phyloP scores from a whole-genome alignment of 129 eudicot species.

The Helianthus tuberosus region DNA sequence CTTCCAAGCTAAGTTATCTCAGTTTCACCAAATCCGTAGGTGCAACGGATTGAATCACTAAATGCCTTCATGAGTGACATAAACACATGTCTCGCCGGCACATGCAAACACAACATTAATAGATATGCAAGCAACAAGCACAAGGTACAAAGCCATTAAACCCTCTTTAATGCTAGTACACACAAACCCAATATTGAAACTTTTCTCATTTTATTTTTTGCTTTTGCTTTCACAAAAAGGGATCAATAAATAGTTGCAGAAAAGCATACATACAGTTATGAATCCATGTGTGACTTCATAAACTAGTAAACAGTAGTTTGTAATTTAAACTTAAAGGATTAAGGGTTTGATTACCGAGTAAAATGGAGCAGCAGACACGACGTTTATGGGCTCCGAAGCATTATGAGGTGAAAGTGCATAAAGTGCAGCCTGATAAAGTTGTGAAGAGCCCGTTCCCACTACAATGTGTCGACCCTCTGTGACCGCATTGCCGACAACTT shows the following conservation, averaged over 20 bases:
- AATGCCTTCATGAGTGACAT: constrained; percentile 13
- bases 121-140: background rate
- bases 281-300: constrained; percentile 21
- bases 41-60: background rate
- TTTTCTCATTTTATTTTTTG: constrained; percentile 4
- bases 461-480: constrained; percentile 70
- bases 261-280: constrained; percentile 10
- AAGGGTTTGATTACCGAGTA: constrained; percentile 59
- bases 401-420: constrained; percentile 65
- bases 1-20: constrained; percentile 17
- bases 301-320: background rate
- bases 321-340: background rate
- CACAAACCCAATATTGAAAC: constrained; percentile 13
- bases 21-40: constrained; percentile 1
- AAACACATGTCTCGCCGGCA: constrained; percentile 26
- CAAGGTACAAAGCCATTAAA: constrained; percentile 20
- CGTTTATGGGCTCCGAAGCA: constrained; percentile 59
- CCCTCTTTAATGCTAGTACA: constrained; percentile 9
- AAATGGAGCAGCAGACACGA: constrained; percentile 86
- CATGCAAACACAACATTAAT: constrained; percentile 14
- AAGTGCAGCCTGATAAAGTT: constrained; percentile 88
- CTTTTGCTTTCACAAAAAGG: constrained; percentile 37
- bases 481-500: constrained; percentile 78
- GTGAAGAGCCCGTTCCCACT: constrained; percentile 93
- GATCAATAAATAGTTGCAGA: constrained; percentile 19